These are phyloP conservation scores for Basidiobolus meristosporus DNA, from an alignment of 371 early-diverging fungal species.

Conservation along the genomic window DNA sequence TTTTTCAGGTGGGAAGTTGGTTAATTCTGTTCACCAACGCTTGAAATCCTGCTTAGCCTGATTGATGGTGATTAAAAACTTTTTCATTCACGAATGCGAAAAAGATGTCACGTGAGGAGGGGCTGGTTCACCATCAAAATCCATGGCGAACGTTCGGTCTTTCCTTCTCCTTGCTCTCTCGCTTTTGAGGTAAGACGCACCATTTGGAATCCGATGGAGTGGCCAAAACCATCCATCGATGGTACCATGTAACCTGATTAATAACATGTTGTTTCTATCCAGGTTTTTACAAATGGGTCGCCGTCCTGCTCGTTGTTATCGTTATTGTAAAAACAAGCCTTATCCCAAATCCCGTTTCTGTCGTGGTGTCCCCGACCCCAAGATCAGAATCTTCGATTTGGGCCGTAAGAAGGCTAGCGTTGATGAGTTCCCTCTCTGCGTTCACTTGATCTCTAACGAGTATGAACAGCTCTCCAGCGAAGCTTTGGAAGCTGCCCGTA, in stretches of 20 bases:
- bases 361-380: conserved; percentile 99
- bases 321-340: conserved; percentile 99
- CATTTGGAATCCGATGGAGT: no score
- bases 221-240: no score
- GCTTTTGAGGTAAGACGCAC: no score
- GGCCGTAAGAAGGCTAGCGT: conserved; percentile 98
- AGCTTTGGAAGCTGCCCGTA: conserved; percentile 99
- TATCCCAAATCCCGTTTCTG: conserved; percentile 99
- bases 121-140: no score
- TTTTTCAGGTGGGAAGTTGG: no score
- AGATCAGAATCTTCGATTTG: conserved; percentile 97
- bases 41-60: no score
- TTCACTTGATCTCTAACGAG: conserved; percentile 97
- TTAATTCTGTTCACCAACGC: no score
- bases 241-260: neutral
- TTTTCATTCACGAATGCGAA: no score
- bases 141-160: no score
- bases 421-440: conserved; percentile 94
- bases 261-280: neutral
- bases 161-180: no score
- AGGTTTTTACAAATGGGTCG: conserved; percentile 73
- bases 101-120: no score
- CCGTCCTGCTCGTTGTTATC: conserved; percentile 98
- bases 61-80: no score
- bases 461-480: conserved; percentile 98